phyloP scores from a whole-genome alignment of 805 yeast genomes.

The Barnettozyma populi region DNA sequence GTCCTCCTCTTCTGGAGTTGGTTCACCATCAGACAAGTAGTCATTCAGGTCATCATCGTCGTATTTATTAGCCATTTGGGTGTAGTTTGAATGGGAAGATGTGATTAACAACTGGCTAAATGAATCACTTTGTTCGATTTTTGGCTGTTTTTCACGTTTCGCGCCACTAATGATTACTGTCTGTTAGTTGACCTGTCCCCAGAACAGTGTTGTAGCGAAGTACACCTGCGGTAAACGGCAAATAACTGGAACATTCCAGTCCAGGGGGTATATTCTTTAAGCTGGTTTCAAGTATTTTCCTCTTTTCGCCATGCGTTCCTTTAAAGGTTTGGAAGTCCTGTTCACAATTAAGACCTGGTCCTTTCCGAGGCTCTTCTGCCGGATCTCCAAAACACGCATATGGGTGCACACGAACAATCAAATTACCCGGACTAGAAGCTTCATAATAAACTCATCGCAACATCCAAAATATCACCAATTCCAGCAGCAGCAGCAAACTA shows the following conservation, averaged over 20 bases:
- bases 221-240: too few species aligned
- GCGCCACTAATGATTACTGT: neutral
- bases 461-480: neutral
- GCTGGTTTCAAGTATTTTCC: too few species aligned
- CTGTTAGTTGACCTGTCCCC: too few species aligned
- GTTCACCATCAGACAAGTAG: slow-evolving; percentile 28
- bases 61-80: slow-evolving; percentile 7
- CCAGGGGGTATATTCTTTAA: too few species aligned
- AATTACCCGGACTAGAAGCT: neutral
- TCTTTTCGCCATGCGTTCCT: too few species aligned
- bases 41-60: slow-evolving; percentile 28
- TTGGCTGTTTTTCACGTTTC: neutral
- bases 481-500: neutral
- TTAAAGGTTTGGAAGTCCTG: too few species aligned
- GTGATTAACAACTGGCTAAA: neutral
- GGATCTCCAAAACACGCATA: too few species aligned
- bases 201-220: too few species aligned
- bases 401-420: too few species aligned
- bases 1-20: slow-evolving; percentile 35
- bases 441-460: neutral
- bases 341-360: too few species aligned
- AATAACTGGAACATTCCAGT: too few species aligned
- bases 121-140: neutral
- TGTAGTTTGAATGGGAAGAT: neutral
- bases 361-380: too few species aligned